Percentiles rank a stretch among this genome's conserved stretches.
Evolutionary conservation across 345 rosid genomes (phyloP).

Genomic region (Lagerstroemia speciosa): DNA sequence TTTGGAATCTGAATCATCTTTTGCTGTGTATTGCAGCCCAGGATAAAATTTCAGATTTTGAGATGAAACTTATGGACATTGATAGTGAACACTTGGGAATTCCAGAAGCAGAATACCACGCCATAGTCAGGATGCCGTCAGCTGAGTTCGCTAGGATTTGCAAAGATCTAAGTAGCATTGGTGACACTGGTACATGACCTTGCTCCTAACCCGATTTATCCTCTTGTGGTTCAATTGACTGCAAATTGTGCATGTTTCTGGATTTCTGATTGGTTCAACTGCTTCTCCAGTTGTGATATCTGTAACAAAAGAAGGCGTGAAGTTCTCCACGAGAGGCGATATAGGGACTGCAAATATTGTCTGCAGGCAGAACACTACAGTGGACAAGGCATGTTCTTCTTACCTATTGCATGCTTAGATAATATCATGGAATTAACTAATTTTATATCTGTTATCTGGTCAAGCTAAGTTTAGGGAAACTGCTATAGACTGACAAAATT

Average conservation of each 20-base stretch:
- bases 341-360: conserved; percentile 94
- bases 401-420: neutral
- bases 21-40: conserved; percentile 41
- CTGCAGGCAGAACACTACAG: conserved; percentile 86
- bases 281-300: conserved; percentile 63
- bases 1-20: neutral
- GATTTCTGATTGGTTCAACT: conserved; percentile 1
- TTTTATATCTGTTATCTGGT: too few species aligned
- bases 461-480: too few species aligned
- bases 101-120: conserved; percentile 95
- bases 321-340: conserved; percentile 93
- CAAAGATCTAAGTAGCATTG: conserved; percentile 82
- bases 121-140: conserved; percentile 95
- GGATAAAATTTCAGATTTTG: conserved; percentile 91
- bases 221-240: neutral
- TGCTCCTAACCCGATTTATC: too few species aligned
- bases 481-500: neutral
- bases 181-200: conserved; percentile 66
- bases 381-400: conserved; percentile 57
- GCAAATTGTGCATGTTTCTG: neutral
- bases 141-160: conserved; percentile 85
- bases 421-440: neutral
- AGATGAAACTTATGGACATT: conserved; percentile 98
- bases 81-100: conserved; percentile 98
- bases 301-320: conserved; percentile 95